Percentiles rank a stretch among this genome's conserved stretches.
phyloP scores from a whole-genome alignment of 805 yeast species.

The Martiniozyma abietophila region DNA sequence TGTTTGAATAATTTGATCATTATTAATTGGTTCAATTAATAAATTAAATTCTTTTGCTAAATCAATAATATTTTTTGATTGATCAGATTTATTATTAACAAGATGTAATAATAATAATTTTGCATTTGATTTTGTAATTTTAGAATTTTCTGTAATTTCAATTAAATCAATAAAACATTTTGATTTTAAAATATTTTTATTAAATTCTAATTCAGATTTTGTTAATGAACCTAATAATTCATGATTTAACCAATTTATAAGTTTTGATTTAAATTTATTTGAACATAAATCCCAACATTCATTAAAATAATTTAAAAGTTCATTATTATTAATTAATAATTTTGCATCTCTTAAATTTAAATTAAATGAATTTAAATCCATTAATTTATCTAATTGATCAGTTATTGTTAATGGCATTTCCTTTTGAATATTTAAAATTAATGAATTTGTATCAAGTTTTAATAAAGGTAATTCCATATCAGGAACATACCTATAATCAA shows the following conservation, averaged over 20 bases:
- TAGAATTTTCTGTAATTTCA: constrained; percentile 32
- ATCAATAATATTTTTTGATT: constrained; percentile 25
- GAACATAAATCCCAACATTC: constrained; percentile 28
- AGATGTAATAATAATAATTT: constrained; percentile 55
- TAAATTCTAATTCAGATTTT: constrained; percentile 34
- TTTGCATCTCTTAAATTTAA: constrained; percentile 68
- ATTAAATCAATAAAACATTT: constrained; percentile 47
- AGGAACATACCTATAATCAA: constrained; percentile 90
- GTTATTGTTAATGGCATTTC: constrained; percentile 59
- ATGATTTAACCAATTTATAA: constrained; percentile 60
- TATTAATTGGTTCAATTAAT: constrained; percentile 28
- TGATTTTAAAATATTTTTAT: constrained; percentile 28
- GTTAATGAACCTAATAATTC: constrained; percentile 65
- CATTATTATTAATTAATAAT: constrained; percentile 45
- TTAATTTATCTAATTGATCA: constrained; percentile 31
- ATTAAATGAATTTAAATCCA: constrained; percentile 41
- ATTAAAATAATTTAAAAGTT: constrained; percentile 44
- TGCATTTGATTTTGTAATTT: constrained; percentile 52
- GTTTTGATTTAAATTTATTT: constrained; percentile 5
- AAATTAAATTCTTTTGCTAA: constrained; percentile 50
- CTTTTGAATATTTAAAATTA: constrained; percentile 29
- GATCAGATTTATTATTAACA: constrained; percentile 38
- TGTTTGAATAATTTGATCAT: constrained; percentile 22
- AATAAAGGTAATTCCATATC: constrained; percentile 80
- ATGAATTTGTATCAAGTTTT: constrained; percentile 33